A percentile compares a stretch with the other conserved stretches of the same genome.
Conservation (phyloP, 2,329 filamentous ascomycete genomes). For the Aurifilum marmelostoma region DNA sequence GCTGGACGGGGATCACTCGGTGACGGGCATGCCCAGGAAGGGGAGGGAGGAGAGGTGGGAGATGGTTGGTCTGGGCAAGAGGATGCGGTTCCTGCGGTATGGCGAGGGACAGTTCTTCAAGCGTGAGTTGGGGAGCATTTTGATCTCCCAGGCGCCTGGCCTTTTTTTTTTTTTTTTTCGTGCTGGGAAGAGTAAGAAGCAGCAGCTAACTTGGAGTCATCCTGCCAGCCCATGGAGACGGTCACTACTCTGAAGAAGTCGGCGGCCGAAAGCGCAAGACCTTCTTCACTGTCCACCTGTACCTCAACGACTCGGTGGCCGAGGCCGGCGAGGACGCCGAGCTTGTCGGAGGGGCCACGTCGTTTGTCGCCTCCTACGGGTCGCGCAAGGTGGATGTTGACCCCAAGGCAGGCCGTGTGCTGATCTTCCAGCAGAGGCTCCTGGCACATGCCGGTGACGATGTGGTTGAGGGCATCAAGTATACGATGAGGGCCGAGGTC, state of each 20-base stretch:
- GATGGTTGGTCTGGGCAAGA: slow-evolving; percentile 65
- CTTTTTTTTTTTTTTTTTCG: neutral
- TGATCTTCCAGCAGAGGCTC: slow-evolving; percentile 61
- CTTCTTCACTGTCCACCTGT: slow-evolving; percentile 60
- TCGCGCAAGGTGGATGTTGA: slow-evolving; percentile 54
- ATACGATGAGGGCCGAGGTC: slow-evolving; percentile 40
- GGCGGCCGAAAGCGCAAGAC: slow-evolving; percentile 50
- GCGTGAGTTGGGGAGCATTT: slow-evolving; percentile 39
- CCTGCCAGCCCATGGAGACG: slow-evolving; percentile 68
- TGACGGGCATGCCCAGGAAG: slow-evolving; percentile 37
- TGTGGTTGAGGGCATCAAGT: slow-evolving; percentile 57
- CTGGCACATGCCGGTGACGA: slow-evolving; percentile 58
- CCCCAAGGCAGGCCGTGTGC: slow-evolving; percentile 59
- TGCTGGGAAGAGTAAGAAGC: no score
- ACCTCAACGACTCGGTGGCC: slow-evolving; percentile 53
- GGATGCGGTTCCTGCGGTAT: slow-evolving; percentile 78
- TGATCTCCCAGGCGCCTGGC: no score
- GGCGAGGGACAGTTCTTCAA: slow-evolving; percentile 72
- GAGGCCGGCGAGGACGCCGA: slow-evolving; percentile 41
- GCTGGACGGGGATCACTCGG: slow-evolving; percentile 37
- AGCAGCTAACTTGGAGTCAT: no score
- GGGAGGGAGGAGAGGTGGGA: slow-evolving; percentile 40
- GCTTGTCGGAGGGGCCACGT: slow-evolving; percentile 58
- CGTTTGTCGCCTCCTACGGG: slow-evolving; percentile 52
- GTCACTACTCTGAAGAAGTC: slow-evolving; percentile 58